Percentiles rank a stretch among this genome's conserved stretches.
Conservation (phyloP, 306 rosid species). For the Begonia fuchsioides region DNA sequence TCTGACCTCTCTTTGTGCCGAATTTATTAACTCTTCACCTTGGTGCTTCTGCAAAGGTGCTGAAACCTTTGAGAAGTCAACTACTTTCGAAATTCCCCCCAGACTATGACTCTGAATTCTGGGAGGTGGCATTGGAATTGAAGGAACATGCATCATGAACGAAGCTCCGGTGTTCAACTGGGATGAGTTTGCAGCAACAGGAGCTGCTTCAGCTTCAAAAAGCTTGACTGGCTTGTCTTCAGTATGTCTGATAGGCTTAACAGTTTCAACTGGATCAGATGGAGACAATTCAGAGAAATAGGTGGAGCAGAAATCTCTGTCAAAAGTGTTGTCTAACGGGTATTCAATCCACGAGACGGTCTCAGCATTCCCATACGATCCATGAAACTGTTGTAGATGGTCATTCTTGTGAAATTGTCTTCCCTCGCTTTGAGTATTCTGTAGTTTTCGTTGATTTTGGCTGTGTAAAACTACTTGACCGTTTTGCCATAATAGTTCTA, state of each 20-base stretch:
- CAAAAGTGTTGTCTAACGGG: slow-evolving; percentile 54
- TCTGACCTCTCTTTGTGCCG: slow-evolving; percentile 27
- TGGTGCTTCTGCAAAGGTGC: slow-evolving; percentile 10
- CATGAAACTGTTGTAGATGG: slow-evolving; percentile 23
- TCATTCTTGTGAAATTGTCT: slow-evolving; percentile 41
- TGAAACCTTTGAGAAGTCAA: slow-evolving; percentile 29
- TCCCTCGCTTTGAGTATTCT: slow-evolving; percentile 16
- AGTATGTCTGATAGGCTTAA: slow-evolving; percentile 27
- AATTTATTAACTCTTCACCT: slow-evolving; percentile 18
- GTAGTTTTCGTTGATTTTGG: slow-evolving; percentile 38
- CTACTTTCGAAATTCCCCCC: slow-evolving; percentile 16
- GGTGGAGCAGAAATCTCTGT: slow-evolving; percentile 40
- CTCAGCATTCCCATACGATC: slow-evolving; percentile 36
- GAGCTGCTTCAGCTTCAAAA: slow-evolving; percentile 6
- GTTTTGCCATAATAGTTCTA: slow-evolving; percentile 68
- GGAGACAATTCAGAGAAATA: slow-evolving; percentile 36
- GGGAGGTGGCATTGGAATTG: slow-evolving; percentile 45
- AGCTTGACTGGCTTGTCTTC: neutral
- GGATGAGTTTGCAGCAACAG: neutral
- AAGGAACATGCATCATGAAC: slow-evolving; percentile 19
- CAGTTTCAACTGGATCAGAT: slow-evolving; percentile 30
- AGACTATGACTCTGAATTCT: slow-evolving; percentile 24
- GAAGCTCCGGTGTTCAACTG: too few species aligned
- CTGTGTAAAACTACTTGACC: slow-evolving; percentile 74
- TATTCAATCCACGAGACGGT: slow-evolving; percentile 45